Base-by-base conservation (phyloP, 106 monocot species). In the Platanthera zijinensis region DNA sequence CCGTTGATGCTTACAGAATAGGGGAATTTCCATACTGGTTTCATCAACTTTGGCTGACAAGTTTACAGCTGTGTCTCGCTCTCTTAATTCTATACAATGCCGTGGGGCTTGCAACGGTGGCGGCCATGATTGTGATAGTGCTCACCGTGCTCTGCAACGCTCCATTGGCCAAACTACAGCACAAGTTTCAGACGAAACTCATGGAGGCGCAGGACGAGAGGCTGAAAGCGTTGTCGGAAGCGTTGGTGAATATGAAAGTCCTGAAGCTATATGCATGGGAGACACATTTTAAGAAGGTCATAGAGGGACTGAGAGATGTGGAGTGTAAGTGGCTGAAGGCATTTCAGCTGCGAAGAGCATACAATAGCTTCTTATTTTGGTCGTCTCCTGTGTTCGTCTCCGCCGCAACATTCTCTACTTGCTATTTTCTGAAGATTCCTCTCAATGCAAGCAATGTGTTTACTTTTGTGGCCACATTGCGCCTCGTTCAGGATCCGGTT, bases 241-340 rank as follows among this genome's bases (percentile, higher is more conserved):
- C 97, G 17, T 52, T 99, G 61, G 74, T 93, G 69, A 86, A 86
- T 54, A 99, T 99, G 97, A 99, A 94, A 86, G 91, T 99, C 2
- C 77, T 99, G 82, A 99, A 99, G 74, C 87, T 99, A 18, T 99
- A 99, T 86, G 97, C 97, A 10, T 99, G 94, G 97, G 97, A 94
- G 69, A 78, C 77, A 13, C 85, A 94, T 80, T 99, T 94, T 70
- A 86, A 70, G 81, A 84, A 78, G 21, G 88, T 81, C 50, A 91
- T 99, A 51, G 88, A 99, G 81, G 84, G 76, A 0, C 69, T 89
- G 52, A 87, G 94, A 79, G 79, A 78, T 72, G 78, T 52, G 10
- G 97, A 99, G 78, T 81, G 28, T 32, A 84, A 81, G 67, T 99
- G 97, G 97, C 25, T 99, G 67, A 82, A 72, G 28, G 89, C 87